Evolutionary conservation across 1,139 yeast genomes (phyloP), one percentile per base, ranked within the genome.

Genomic region (Kurtzmaniella quercitrusa): DNA sequence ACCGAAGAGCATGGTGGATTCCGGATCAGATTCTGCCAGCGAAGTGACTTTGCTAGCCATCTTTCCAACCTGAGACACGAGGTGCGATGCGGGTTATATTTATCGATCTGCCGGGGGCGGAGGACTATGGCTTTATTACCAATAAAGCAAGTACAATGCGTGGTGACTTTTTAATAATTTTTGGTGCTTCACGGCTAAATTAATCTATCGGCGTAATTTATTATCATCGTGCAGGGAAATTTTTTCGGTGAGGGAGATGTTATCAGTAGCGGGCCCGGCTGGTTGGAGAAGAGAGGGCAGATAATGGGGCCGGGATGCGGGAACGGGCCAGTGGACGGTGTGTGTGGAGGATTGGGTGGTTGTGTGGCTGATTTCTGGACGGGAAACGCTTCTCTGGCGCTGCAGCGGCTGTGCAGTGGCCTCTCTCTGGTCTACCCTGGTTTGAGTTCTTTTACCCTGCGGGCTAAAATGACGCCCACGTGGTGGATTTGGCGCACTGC

Each of bases 1-100:
- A 42, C 95, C 95, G 60, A 91, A 93, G 50, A 91, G 68, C 98
- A 93, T 90, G 3, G 14, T 41, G 9, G 38, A 15, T 7, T 12
- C 38, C 8, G 23, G 8, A 21, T 8, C 23, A 21, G 23, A 21
- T 5, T 5, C 23, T 21, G 23, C 8, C 8, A 8, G 8, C 4
- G 23, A 8, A 21, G 4, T 21, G 8, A 21, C 31, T 27, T 27
- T 10, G 4, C 14, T 10, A n/a, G 31, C 4, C 31, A 27, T 27
- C 12, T 27, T 27, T 27, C 31, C 5, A 27, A n/a, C 31, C 14
- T 10, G 3, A 6, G 12, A n/a, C 31, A 21, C 23, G 23, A 27
- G 31, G 31, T 27, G 31, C 31, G 31, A 27, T 27, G 31, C 31
- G 31, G 31, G 31, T n/a, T 27, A 27, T 27, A 27, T 27, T 27